A percentile compares a stretch with the other conserved stretches of the same genome.
Conservation (phyloP, 2,329 filamentous ascomycete species). For the Colletotrichum magnum region DNA sequence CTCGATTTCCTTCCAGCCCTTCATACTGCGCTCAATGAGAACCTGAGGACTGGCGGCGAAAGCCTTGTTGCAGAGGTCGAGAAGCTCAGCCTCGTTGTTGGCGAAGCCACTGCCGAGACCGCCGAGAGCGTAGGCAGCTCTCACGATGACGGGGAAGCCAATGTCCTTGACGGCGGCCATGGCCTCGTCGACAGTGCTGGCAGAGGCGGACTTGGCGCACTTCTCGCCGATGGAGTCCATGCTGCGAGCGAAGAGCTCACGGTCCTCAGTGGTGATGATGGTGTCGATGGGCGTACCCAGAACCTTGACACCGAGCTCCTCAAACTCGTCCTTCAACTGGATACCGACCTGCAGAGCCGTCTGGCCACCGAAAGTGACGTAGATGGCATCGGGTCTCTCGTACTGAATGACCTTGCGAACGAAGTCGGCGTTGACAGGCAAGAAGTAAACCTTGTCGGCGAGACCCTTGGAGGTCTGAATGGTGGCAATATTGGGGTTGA, state of each 20-base stretch:
- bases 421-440: slow-evolving; percentile 96
- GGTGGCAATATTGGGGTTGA: slow-evolving; percentile 99
- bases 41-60: slow-evolving; percentile 97
- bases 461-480: slow-evolving; percentile 98
- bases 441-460: slow-evolving; percentile 98
- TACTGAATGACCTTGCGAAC: slow-evolving; percentile 97
- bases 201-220: slow-evolving; percentile 96
- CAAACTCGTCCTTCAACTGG: slow-evolving; percentile 97
- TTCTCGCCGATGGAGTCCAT: slow-evolving; percentile 99
- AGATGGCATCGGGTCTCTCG: slow-evolving; percentile 95
- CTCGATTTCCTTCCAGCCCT: slow-evolving; percentile 99
- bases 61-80: slow-evolving; percentile 93
- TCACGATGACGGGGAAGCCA: slow-evolving; percentile 96
- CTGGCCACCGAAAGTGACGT: slow-evolving; percentile 97
- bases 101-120: slow-evolving; percentile 97
- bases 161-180: slow-evolving; percentile 90
- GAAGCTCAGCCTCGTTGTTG: slow-evolving; percentile 84
- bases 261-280: slow-evolving; percentile 98
- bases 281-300: slow-evolving; percentile 97
- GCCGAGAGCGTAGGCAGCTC: slow-evolving; percentile 95
- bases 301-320: slow-evolving; percentile 91
- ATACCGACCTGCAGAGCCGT: slow-evolving; percentile 98
- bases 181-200: slow-evolving; percentile 89
- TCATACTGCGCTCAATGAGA: slow-evolving; percentile 98
- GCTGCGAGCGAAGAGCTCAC: slow-evolving; percentile 95